Base-by-base conservation (phyloP, 2,329 filamentous ascomycete species). In the Ambrosiella cleistominuta region DNA sequence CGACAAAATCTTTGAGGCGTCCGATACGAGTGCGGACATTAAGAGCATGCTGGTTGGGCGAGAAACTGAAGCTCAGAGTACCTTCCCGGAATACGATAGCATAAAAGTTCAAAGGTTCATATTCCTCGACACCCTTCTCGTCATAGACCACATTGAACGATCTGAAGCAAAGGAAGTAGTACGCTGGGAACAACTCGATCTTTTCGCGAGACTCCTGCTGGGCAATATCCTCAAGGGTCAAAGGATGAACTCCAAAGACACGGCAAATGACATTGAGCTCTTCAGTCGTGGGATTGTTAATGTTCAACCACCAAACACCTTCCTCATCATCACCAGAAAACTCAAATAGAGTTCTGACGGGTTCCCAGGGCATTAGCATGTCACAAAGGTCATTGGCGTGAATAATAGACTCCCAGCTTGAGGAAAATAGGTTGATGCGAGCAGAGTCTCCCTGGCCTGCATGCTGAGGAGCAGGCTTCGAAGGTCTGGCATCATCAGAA, bases 241-340 rank as follows among this genome's bases (percentile, higher is more conserved):
- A 74, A 39, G 91, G 91, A 70, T 98, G 93, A 57, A 98, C 86
- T 12, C 88, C 88, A 70, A 98, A 98, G 3, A 93, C 90, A 66
- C 90, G 89, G 74, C 88, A 95, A 62, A 98, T 84, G 37, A 84
- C 84, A 49, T 83, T 82, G 17, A 95, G 82, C 68, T 97, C 93
- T 60, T 91, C 89, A 66, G 90, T 86, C 0, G 85, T 90, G 1
- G 91, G 88, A 64, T 87, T 88, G 68, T 91, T 85, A 68, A 96
- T 85, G 66, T 98, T 95, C 55, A 98, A 77, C 93, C 93, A 98
- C 90, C 91, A 98, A n/a, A 95, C 90, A 65, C 91, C 91, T 64
- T 89, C 77, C 1, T 72, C 70, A 61, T 82, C 79, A 37, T 77
- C 76, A 56, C 76, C 81, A 6, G 81, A 81, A 39, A 83, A 73